Evolutionary conservation across 1,284 basidiomycete species (phyloP).

Genomic region (Leccinum pachyderme): DNA sequence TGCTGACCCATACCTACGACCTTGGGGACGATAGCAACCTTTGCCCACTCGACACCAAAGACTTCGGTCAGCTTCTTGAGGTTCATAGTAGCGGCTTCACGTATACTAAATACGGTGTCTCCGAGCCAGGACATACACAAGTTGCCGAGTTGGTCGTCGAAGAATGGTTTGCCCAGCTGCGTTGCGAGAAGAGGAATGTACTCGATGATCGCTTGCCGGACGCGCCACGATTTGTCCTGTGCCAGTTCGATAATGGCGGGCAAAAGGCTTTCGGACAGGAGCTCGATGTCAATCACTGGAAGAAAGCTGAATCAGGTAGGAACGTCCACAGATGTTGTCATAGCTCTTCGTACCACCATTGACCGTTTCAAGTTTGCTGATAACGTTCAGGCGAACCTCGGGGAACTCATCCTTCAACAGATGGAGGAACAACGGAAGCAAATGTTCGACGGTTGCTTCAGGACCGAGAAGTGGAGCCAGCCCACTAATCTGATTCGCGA

Average conservation of each 20-base stretch:
- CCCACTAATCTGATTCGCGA: conserved; percentile 97
- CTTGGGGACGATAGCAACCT: conserved; percentile 92
- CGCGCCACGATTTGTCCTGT: conserved; percentile 99
- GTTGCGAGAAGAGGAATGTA: conserved; percentile 95
- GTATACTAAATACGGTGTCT: conserved; percentile 97
- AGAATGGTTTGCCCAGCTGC: conserved; percentile 95
- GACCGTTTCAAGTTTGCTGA: conserved; percentile 97
- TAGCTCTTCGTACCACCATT: conserved; percentile 69
- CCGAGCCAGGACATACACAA: conserved; percentile 99
- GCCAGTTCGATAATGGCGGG: conserved; percentile 98
- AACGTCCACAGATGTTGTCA: neutral
- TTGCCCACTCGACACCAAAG: conserved; percentile 98
- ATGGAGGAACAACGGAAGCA: conserved; percentile 96
- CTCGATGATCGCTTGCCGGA: conserved; percentile 99
- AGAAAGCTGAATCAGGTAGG: conserved; percentile 14
- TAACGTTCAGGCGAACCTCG: conserved; percentile 97
- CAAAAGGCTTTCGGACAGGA: conserved; percentile 92
- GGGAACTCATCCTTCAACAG: conserved; percentile 99
- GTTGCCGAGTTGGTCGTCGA: conserved; percentile 95
- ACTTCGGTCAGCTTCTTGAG: conserved; percentile 98
- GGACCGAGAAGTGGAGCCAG: conserved; percentile 94
- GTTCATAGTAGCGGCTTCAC: conserved; percentile 96
- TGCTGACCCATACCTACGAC: conserved; percentile 97
- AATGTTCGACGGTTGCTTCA: conserved; percentile 93
- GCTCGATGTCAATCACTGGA: conserved; percentile 94